phyloP scores from a whole-genome alignment of 2,329 filamentous ascomycete genomes.

The Phialophora tarda region DNA sequence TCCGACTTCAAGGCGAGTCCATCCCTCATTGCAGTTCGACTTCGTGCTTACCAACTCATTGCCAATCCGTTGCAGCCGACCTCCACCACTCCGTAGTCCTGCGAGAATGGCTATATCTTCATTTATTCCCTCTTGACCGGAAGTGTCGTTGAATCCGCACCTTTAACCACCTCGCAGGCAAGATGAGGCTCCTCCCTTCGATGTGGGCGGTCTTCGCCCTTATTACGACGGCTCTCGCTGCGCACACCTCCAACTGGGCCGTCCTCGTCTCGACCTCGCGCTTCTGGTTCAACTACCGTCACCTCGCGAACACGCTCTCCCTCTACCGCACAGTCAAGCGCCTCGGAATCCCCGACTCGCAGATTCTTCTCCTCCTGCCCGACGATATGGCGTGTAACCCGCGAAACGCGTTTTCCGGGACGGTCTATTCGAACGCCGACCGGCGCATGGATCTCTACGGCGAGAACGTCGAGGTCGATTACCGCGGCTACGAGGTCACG shows the following conservation, averaged over 20 bases:
- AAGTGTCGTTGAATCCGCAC: neutral
- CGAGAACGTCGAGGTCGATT: constrained; percentile 98
- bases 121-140: neutral
- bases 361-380: constrained; percentile 99
- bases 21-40: neutral
- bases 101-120: neutral
- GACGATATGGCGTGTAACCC: constrained; percentile 99
- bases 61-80: neutral
- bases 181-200: constrained; percentile 22
- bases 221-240: constrained; percentile 23
- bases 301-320: constrained; percentile 95
- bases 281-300: constrained; percentile 99
- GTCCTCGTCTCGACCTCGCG: constrained; percentile 97
- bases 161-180: neutral
- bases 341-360: constrained; percentile 94
- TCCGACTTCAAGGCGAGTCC: neutral
- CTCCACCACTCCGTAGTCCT: neutral
- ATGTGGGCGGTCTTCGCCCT: constrained; percentile 30
- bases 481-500: constrained; percentile 96
- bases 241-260: constrained; percentile 97
- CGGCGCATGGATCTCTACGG: constrained; percentile 95
- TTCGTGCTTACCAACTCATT: constrained; percentile 16
- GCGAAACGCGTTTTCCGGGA: constrained; percentile 95
- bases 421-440: constrained; percentile 97
- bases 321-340: constrained; percentile 98